phyloP scores from a whole-genome alignment of 768 basidiomycete genomes.

The Clitopilus passeckerianus region DNA sequence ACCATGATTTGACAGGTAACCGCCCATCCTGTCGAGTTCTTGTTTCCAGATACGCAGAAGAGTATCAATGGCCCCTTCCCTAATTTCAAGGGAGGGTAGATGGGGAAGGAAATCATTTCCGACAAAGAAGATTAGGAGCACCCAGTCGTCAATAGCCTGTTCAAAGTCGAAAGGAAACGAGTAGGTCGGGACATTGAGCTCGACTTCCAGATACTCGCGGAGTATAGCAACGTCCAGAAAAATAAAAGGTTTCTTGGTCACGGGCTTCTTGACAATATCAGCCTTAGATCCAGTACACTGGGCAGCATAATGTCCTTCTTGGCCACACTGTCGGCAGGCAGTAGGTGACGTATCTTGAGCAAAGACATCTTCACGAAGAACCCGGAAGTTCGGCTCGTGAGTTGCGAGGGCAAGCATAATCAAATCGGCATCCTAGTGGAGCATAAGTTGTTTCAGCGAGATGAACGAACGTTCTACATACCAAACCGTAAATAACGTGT shows the following conservation, averaged over 20 bases:
- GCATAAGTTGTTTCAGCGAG: conserved; percentile 6
- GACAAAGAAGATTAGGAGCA: conserved; percentile 99
- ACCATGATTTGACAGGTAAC: conserved; percentile 94
- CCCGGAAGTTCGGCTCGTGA: conserved; percentile 97
- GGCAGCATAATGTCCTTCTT: conserved; percentile 92
- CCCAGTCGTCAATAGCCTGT: conserved; percentile 99
- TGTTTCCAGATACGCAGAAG: conserved; percentile 93
- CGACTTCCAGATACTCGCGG: conserved; percentile 96
- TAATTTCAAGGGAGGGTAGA: conserved; percentile 95
- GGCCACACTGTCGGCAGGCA: conserved; percentile 89
- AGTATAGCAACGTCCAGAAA: conserved; percentile 96
- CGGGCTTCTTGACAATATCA: conserved; percentile 61
- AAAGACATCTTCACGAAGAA: conserved; percentile 98
- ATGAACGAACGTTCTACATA: conserved; percentile 29
- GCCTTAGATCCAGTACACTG: conserved; percentile 84
- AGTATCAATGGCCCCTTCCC: conserved; percentile 98
- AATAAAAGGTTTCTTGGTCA: conserved; percentile 94
- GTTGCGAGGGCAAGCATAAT: conserved; percentile 99
- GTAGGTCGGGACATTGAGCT: conserved; percentile 76
- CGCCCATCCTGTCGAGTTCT: conserved; percentile 93
- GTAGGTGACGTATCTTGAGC: conserved; percentile 67
- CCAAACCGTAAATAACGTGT: conserved; percentile 97
- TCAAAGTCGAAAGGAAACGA: conserved; percentile 91
- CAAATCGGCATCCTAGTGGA: conserved; percentile 86
- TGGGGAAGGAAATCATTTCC: conserved; percentile 99